Conservation (phyloP, 352 stramenopile genomes). For the Phytopythium boreale region DNA sequence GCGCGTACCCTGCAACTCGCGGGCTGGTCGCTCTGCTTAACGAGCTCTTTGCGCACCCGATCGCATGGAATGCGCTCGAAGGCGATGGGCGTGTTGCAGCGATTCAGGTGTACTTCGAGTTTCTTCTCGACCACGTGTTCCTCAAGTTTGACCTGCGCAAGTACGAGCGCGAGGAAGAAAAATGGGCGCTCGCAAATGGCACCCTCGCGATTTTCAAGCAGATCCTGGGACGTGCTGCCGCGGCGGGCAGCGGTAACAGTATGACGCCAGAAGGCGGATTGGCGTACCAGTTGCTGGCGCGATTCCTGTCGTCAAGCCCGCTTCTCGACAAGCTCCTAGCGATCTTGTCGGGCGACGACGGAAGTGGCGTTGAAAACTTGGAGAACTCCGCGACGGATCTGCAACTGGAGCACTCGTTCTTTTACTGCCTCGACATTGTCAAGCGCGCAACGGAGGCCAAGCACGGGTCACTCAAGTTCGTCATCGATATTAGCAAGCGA, state of each 20-base stretch:
- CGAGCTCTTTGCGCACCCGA: slow-evolving; percentile 74
- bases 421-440: slow-evolving; percentile 78
- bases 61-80: slow-evolving; percentile 73
- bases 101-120: slow-evolving; percentile 85
- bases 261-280: slow-evolving; percentile 50
- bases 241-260: slow-evolving; percentile 4
- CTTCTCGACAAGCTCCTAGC: slow-evolving; percentile 68
- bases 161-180: slow-evolving; percentile 81
- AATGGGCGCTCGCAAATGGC: slow-evolving; percentile 75
- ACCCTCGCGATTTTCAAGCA: slow-evolving; percentile 77
- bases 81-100: slow-evolving; percentile 69
- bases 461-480: slow-evolving; percentile 65
- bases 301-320: slow-evolving; percentile 61
- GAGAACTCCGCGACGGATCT: slow-evolving; percentile 71
- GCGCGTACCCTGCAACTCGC: slow-evolving; percentile 73
- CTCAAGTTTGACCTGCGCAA: slow-evolving; percentile 83
- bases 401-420: slow-evolving; percentile 77
- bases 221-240: slow-evolving; percentile 50
- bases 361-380: slow-evolving; percentile 63
- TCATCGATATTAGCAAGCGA: slow-evolving; percentile 47
- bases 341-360: slow-evolving; percentile 54
- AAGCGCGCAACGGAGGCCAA: slow-evolving; percentile 70
- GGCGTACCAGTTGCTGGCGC: slow-evolving; percentile 64
- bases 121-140: slow-evolving; percentile 78
- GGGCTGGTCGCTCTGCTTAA: slow-evolving; percentile 74